Evolutionary conservation across 805 yeast genomes (phyloP), one percentile per base, ranked within the genome.

Genomic region (Zygosaccharomyces kombuchaensis): DNA sequence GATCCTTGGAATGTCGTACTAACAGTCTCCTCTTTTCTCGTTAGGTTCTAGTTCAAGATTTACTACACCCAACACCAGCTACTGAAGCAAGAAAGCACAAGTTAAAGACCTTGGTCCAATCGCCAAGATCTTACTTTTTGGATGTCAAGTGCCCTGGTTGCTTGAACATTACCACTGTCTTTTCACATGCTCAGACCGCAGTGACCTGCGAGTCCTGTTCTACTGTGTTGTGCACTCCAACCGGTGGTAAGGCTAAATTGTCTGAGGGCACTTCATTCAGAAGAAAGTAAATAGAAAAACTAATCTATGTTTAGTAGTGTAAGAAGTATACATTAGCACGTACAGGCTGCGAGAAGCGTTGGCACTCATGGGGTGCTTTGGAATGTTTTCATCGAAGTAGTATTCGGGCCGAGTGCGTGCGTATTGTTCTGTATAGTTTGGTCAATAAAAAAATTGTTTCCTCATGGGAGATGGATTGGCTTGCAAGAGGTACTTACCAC

Each of bases 111-210:
- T 85, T 93, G 71, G 99, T 93, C 63, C 96, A 91, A 75, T 73
- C 86, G 57, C 99, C 99, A 76, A 87, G 98, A 84, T 90, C 98
- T 53, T 93, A 79, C 84, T 93, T 93, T 86, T 90, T 93, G 96
- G 99, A 93, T 72, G 99, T 93, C 66, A 93, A 91, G 77, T 93
- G 99, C 78, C 98, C 95, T 76, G 98, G 99, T 68, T 93, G 99
- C 81, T 81, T 91, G 74, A 86, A 84, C 84, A 93, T 93, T 80
- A 89, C 99, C 76, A 91, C 97, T 64, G 98, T 93, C 62, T 93
- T 93, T 86, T 91, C 98, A 58, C 99, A 93, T 77, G 98, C 99
- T 63, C 99, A 93, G 82, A 93, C 99, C 67, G 98, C 97, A 68
- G 99, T 93, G 69, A 86, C 96, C 69, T 93, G 99, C 82, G 98